A percentile compares a stretch with the other conserved stretches of the same genome.
phyloP scores from a whole-genome alignment of 352 stramenopile species.

The Phytopythium aichiense region DNA sequence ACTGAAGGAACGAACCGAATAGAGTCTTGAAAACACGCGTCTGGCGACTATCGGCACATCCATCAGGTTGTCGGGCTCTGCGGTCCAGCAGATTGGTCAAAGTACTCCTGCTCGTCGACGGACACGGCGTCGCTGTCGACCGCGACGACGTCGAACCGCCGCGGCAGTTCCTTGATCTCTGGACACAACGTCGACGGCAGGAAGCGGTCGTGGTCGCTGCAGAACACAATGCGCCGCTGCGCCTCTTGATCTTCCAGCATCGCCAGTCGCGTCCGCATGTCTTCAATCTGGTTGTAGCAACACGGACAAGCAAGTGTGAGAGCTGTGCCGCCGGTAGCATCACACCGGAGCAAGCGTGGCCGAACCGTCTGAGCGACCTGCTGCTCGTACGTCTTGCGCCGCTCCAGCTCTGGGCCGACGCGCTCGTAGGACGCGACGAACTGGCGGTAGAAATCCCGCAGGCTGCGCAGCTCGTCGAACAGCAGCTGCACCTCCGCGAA shows the following conservation, averaged over 20 bases:
- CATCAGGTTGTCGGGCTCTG: background rate
- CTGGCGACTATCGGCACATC: background rate
- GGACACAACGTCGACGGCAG: conserved; percentile 68
- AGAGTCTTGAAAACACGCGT: background rate
- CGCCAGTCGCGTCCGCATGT: conserved; percentile 45
- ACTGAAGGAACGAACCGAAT: background rate
- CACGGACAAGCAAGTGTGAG: background rate
- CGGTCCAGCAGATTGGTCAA: background rate
- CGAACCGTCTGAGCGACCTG: conserved; percentile 48
- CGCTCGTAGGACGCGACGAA: conserved; percentile 67
- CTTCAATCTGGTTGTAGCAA: conserved; percentile 37
- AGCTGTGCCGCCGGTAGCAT: background rate
- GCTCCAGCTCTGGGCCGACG: conserved; percentile 47
- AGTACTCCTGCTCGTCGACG: conserved; percentile 2
- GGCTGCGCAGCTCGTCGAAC: conserved; percentile 71
- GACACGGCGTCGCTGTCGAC: conserved; percentile 7
- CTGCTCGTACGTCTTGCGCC: conserved; percentile 48
- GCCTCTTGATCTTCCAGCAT: conserved; percentile 47
- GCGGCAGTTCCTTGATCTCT: conserved; percentile 62
- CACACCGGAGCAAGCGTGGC: background rate
- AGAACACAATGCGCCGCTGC: conserved; percentile 37
- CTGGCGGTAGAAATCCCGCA: conserved; percentile 82
- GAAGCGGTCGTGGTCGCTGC: conserved; percentile 57
- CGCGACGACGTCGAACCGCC: conserved; percentile 43
- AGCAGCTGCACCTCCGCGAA: conserved; percentile 67